Base-by-base conservation (phyloP, 164 flowering plant genomes). In the Akebia trifoliata region DNA sequence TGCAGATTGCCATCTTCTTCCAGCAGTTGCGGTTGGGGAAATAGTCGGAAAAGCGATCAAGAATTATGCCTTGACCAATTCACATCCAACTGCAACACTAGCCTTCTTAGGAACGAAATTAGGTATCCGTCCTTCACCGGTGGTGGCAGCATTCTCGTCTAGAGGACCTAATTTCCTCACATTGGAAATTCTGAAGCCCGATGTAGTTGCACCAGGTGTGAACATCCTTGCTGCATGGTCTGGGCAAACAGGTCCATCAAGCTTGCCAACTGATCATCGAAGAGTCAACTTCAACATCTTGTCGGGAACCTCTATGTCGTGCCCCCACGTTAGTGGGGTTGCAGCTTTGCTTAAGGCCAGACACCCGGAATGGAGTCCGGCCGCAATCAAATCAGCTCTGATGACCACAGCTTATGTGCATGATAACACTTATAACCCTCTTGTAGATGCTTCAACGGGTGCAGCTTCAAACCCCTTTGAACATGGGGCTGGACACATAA, bases 241-340 rank as follows among this genome's bases (percentile, higher is more conserved):
- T 10, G 63, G 66, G 12, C 14, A 44, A 39, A 32, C 35, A 0
- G 65, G 61, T 9, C 73, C 73, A 4, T 65, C 73, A 0, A 42
- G 65, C 12, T 47, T 69, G 68, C 22, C 52, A 5, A 56, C 60
- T 0, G 72, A 72, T 42, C 36, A 28, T 39, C 63, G 76, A 26
- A 57, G 67, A 26, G 71, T 67, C 59, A 63, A 38, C 18, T 74
- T 67, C 58, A 65, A 68, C 44, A 63, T 70, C 40, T 40, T 72
- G 42, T 72, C 73, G 0, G 78, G 78, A n/a, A 75, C 78, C 8
- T 71, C 76, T 15, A 71, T 71, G 78, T 65, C 78, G 4, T 74
- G 78, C 58, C 78, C 78, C 0, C 78, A 74, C 39, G 68, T 74
- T 8, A 72, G 76, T 36, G 78, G 78, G 1, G 54, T 72, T 18